phyloP scores from a whole-genome alignment of 2,329 filamentous ascomycete genomes.

The Cladosporium austrohemisphaericum region DNA sequence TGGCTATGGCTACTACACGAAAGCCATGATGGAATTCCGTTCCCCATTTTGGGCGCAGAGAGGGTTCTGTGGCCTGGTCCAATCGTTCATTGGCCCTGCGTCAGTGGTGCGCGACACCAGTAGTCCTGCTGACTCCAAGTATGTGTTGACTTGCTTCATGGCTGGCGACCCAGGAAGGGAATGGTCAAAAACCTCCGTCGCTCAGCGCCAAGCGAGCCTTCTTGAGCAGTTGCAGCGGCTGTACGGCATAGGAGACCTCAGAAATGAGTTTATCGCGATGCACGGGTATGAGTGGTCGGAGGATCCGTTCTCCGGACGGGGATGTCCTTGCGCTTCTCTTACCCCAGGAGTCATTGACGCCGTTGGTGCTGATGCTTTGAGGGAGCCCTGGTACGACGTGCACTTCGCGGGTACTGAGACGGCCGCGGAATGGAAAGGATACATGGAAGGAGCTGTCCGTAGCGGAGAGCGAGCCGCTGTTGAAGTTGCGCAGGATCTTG shows the following conservation, averaged over 20 bases:
- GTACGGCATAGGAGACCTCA: slow-evolving; percentile 24
- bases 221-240: slow-evolving; percentile 35
- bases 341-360: slow-evolving; percentile 25
- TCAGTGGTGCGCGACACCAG: slow-evolving; percentile 46
- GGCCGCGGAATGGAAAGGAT: slow-evolving; percentile 52
- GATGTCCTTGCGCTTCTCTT: slow-evolving; percentile 29
- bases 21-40: slow-evolving; percentile 48
- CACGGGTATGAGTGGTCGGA: slow-evolving; percentile 33
- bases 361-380: slow-evolving; percentile 21
- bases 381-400: slow-evolving; percentile 35
- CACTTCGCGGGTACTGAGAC: slow-evolving; percentile 57
- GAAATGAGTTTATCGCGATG: slow-evolving; percentile 22
- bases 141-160: slow-evolving; percentile 41
- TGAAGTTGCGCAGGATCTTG: slow-evolving; percentile 38
- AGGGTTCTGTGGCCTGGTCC: slow-evolving; percentile 45
- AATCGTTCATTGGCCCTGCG: slow-evolving; percentile 47
- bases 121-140: slow-evolving; percentile 24
- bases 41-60: slow-evolving; percentile 46
- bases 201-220: slow-evolving; percentile 31
- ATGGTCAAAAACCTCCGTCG: slow-evolving; percentile 33
- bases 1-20: slow-evolving; percentile 49
- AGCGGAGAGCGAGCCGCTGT: slow-evolving; percentile 48
- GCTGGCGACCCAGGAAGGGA: slow-evolving; percentile 36
- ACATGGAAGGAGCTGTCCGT: slow-evolving; percentile 56
- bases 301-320: slow-evolving; percentile 30